phyloP scores from a whole-genome alignment of 1,139 yeast species.

The Hyphopichia buzzinii region DNA sequence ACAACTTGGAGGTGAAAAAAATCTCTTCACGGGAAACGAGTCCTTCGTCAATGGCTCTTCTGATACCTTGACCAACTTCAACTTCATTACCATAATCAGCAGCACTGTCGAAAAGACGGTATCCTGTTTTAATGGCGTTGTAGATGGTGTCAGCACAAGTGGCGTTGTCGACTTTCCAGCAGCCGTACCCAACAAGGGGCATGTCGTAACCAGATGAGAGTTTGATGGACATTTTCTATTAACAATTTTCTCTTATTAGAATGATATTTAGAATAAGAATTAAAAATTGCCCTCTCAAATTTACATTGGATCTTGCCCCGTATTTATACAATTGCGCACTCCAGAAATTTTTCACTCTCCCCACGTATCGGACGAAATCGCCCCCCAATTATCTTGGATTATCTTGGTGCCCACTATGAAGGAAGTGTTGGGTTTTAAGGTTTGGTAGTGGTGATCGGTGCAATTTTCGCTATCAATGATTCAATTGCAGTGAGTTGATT shows the following conservation, averaged over 20 bases:
- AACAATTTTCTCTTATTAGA: too few species aligned
- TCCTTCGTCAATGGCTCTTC: conserved; percentile 63
- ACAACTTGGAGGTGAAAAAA: conserved; percentile 73
- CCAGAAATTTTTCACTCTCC: too few species aligned
- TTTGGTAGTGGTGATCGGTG: too few species aligned
- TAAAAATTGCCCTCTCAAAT: too few species aligned
- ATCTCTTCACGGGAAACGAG: conserved; percentile 69
- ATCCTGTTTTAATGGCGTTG: conserved; percentile 68
- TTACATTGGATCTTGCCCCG: too few species aligned
- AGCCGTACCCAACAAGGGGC: conserved; percentile 67
- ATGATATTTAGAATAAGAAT: too few species aligned
- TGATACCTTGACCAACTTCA: conserved; percentile 70
- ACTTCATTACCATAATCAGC: conserved; percentile 75
- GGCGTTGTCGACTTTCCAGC: conserved; percentile 62
- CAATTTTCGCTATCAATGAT: too few species aligned
- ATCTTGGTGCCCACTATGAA: too few species aligned
- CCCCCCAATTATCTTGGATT: too few species aligned
- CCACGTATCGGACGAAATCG: too few species aligned
- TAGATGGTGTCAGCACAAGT: conserved; percentile 60
- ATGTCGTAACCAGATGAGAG: conserved; percentile 58
- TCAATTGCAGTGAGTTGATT: too few species aligned
- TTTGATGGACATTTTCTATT: conserved; percentile 36
- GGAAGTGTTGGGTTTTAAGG: too few species aligned
- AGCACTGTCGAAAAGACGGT: conserved; percentile 76
- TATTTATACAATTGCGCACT: not conserved